These are phyloP conservation scores for Kwoniella mangroviensis DNA, from an alignment of 768 basidiomycete genomes.

Conservation along the genomic window DNA sequence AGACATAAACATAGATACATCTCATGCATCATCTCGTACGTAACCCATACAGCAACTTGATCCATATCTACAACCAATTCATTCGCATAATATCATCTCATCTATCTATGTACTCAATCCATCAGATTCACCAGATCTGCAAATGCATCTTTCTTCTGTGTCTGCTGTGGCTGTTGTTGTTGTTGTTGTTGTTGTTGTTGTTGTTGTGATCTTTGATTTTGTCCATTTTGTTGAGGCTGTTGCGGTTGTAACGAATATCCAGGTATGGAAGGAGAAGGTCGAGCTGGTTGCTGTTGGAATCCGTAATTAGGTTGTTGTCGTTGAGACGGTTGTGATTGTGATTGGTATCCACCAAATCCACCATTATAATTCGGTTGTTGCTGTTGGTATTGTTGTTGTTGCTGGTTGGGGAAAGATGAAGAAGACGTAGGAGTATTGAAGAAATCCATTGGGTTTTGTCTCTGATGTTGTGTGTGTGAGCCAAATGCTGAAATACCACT, in stretches of 20 bases:
- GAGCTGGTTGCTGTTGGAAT: slow-evolving; percentile 19
- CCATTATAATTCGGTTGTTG: slow-evolving; percentile 24
- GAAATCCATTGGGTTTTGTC: slow-evolving; percentile 56
- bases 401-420: slow-evolving; percentile 10
- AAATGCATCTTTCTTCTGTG: slow-evolving; percentile 58
- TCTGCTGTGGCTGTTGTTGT: slow-evolving; percentile 27
- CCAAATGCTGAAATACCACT: slow-evolving; percentile 1
- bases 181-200: slow-evolving; percentile 26
- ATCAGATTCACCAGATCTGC: slow-evolving; percentile 58
- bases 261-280: slow-evolving; percentile 12
- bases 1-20: not conserved
- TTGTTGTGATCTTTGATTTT: slow-evolving; percentile 17
- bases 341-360: slow-evolving; percentile 15
- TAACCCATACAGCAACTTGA: not conserved
- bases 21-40: not conserved
- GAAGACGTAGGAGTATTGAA: slow-evolving; percentile 44
- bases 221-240: slow-evolving; percentile 24
- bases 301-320: slow-evolving; percentile 24
- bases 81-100: not conserved
- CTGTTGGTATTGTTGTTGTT: slow-evolving; percentile 16
- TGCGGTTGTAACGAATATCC: slow-evolving; percentile 45
- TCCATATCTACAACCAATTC: slow-evolving; percentile 1
- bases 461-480: slow-evolving; percentile 19
- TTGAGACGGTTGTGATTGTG: slow-evolving; percentile 11
- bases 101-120: slow-evolving; percentile 23